Conservation (phyloP, 2,329 filamentous ascomycete genomes). For the Paecilomyces fulvus region DNA sequence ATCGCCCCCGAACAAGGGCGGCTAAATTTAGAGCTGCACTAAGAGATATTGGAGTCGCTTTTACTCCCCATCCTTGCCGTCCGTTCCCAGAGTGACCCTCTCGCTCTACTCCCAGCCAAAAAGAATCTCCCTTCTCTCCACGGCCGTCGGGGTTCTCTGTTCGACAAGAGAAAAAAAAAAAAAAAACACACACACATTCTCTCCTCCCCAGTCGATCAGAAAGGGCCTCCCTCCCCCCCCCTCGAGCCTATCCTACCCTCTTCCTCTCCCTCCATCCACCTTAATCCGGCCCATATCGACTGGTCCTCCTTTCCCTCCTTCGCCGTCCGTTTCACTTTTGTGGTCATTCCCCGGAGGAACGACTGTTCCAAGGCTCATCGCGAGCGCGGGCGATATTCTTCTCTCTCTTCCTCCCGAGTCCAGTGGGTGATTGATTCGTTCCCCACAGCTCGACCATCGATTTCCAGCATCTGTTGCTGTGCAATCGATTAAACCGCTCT, state of each 20-base stretch:
- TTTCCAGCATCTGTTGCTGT: conserved; percentile 1
- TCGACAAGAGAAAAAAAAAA: neutral
- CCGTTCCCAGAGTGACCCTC: conserved; percentile 6
- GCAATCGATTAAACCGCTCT: conserved; percentile 1
- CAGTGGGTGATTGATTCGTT: neutral
- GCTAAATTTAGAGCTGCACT: conserved; percentile 32
- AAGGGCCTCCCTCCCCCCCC: neutral
- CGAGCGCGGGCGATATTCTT: conserved; percentile 13
- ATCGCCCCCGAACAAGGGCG: conserved; percentile 15
- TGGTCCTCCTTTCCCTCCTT: conserved; percentile 3
- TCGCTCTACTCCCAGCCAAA: neutral
- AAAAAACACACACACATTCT: neutral
- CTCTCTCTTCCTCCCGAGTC: conserved; percentile 1
- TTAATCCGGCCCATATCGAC: conserved; percentile 3
- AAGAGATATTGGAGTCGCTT: neutral
- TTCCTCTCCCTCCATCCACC: conserved; percentile 5
- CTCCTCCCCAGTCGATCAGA: neutral
- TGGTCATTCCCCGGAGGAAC: conserved; percentile 35
- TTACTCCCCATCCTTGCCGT: conserved; percentile 4
- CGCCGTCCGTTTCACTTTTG: conserved; percentile 1
- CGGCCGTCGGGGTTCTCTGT: neutral
- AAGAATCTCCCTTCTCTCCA: neutral
- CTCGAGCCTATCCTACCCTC: conserved; percentile 1
- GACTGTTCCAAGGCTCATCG: conserved; percentile 21
- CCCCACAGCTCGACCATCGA: neutral